Evolutionary conservation across 1,284 basidiomycete genomes (phyloP), one percentile per base, ranked within the genome.

Genomic region (Puccinia novopanici): DNA sequence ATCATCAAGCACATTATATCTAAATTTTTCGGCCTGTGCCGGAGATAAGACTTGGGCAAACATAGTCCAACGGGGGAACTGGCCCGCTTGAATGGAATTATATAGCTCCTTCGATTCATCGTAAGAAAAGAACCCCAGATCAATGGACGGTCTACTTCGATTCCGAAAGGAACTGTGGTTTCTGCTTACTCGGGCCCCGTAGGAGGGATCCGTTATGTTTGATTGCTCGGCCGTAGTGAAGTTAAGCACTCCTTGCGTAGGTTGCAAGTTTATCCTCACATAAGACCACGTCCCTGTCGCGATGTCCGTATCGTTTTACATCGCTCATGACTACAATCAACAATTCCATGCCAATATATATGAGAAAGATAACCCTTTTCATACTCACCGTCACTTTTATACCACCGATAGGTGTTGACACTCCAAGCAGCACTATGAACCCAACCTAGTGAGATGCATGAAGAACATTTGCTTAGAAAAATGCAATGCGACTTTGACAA

Each of bases 11-110:
- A 77, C 75, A 57, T 77, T 55, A 48, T 77, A 77, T 34, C 63
- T 61, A 42, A 77, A 77, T n/a, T 40, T 68, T 70, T 50, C 59
- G 40, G 75, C 75, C 19, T 77, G 48, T 30, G 34, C 34, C 22
- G 75, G 63, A 50, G 75, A 67, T 24, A 77, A 68, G 24, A 77
- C 63, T 34, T 77, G 75, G 37, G 75, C 63, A 57, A 54, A 77
- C n/a, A 77, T 67, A 30, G 75, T 77, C 75, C 75, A 77, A 30
- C 63, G 37, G 34, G 75, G 75, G 65, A 77, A 70, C 40, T 77
- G 27, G 52, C 75, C 75, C 15, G 48, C 8, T 67, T 67, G 37
- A 50, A 77, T 77, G 6, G 45, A 54, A 52, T 9, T 57, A 57
- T 77, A 77, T 24, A 77, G 34, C 42, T 65, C 63, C 75, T 77